Conservation (phyloP, 352 stramenopile genomes). For the Pythium aphanidermatum region DNA sequence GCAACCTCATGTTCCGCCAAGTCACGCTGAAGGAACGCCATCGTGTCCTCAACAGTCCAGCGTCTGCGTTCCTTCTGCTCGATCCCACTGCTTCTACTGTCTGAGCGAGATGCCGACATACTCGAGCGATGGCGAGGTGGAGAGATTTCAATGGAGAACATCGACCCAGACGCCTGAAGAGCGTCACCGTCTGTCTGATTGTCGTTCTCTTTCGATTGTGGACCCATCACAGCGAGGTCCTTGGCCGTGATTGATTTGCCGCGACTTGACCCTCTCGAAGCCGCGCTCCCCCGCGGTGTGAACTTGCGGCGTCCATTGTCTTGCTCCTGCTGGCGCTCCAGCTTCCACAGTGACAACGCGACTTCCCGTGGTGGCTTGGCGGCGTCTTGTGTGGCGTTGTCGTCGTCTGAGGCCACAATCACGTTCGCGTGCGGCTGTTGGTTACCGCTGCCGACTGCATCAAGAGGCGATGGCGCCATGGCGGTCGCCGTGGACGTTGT, state of each 20-base stretch:
- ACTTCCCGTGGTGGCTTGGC: conserved; percentile 13
- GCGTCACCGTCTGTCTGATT: conserved; percentile 13
- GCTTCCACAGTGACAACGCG: conserved; percentile 15
- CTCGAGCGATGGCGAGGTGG: conserved; percentile 14
- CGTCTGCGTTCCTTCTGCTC: too few species aligned
- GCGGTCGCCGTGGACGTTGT: conserved; percentile 13
- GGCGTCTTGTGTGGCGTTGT: conserved; percentile 11
- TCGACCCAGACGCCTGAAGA: background rate
- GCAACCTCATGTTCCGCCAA: conserved; percentile 53
- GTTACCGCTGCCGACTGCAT: conserved; percentile 6
- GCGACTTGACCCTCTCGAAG: background rate
- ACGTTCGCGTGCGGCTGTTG: conserved; percentile 4
- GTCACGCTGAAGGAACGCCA: conserved; percentile 56
- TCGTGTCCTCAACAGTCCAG: too few species aligned
- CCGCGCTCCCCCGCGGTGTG: conserved; percentile 4
- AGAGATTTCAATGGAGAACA: conserved; percentile 19
- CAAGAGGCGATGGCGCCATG: conserved; percentile 10
- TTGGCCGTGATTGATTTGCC: conserved; percentile 13
- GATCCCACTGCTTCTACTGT: too few species aligned
- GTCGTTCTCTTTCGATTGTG: too few species aligned
- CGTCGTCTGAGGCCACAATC: conserved; percentile 9
- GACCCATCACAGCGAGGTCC: conserved; percentile 9
- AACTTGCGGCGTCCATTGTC: conserved; percentile 1
- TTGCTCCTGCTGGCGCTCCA: conserved; percentile 8
- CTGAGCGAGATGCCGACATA: too few species aligned